These are phyloP conservation scores for Hyphodiscus hymeniophilus DNA, from an alignment of 495 filamentous ascomycete species.

Conservation along the genomic window DNA sequence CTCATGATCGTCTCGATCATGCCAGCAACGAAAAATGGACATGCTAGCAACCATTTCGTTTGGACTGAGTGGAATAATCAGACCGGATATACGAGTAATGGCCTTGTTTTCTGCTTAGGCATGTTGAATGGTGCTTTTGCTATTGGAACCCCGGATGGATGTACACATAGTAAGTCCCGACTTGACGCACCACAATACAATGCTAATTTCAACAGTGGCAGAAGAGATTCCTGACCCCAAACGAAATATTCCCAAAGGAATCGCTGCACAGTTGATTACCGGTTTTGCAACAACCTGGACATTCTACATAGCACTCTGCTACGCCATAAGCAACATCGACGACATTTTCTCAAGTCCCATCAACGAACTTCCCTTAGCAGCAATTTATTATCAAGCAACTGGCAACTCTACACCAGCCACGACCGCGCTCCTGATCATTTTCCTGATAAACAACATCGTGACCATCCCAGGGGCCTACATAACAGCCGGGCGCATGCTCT, in stretches of 20 bases:
- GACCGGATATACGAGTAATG: conserved; percentile 34
- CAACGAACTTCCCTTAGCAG: conserved; percentile 59
- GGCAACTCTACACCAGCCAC: conserved; percentile 50
- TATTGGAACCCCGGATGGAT: conserved; percentile 70
- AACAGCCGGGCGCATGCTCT: conserved; percentile 37
- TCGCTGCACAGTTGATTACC: conserved; percentile 47
- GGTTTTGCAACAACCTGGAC: conserved; percentile 61
- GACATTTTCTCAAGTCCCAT: conserved; percentile 45
- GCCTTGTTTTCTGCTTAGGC: conserved; percentile 71
- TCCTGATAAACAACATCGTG: conserved; percentile 55
- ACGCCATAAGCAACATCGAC: conserved; percentile 58
- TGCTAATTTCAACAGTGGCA: too few species aligned
- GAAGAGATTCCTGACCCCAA: conserved; percentile 54
- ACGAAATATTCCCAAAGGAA: conserved; percentile 55
- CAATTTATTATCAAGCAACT: conserved; percentile 78
- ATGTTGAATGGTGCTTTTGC: conserved; percentile 83
- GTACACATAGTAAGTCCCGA: too few species aligned
- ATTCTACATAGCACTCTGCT: conserved; percentile 68
- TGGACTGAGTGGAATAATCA: conserved; percentile 34
- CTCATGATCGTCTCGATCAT: conserved; percentile 67
- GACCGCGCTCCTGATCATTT: conserved; percentile 61
- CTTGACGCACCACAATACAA: too few species aligned
- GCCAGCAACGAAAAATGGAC: conserved; percentile 51
- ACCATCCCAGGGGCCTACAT: conserved; percentile 41
- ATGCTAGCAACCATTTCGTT: conserved; percentile 50